phyloP scores from a whole-genome alignment of 441 rosid species.

The Lagerstroemia fauriei region DNA sequence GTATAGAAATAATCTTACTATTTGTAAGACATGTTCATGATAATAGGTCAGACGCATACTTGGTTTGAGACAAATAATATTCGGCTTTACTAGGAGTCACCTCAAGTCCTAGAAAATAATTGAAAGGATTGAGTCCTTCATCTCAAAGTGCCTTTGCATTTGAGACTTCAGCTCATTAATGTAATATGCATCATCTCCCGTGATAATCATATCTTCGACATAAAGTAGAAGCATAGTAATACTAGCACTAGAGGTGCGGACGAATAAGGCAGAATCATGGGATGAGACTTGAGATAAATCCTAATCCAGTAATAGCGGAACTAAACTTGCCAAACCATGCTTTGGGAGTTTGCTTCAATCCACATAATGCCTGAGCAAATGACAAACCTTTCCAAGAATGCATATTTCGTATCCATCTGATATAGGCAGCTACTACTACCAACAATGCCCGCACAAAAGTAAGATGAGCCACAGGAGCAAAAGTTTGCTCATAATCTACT shows the following conservation, averaged over 20 bases:
- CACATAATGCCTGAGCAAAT: not conserved
- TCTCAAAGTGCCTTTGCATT: too few species aligned
- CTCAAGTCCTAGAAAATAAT: too few species aligned
- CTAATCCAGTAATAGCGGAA: not conserved
- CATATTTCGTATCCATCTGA: slow-evolving; percentile 4
- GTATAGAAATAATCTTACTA: too few species aligned
- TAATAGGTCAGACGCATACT: too few species aligned
- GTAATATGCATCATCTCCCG: not conserved
- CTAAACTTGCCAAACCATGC: not conserved
- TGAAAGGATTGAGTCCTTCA: too few species aligned
- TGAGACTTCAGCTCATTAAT: not conserved
- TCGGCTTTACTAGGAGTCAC: too few species aligned
- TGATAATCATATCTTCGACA: not conserved
- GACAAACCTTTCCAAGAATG: not conserved
- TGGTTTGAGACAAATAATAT: too few species aligned
- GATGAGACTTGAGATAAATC: not conserved
- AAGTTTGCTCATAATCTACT: slow-evolving; percentile 6
- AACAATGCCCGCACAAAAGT: not conserved
- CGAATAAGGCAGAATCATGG: not conserved
- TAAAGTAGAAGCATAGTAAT: not conserved
- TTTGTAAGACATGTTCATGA: too few species aligned
- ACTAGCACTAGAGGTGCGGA: not conserved
- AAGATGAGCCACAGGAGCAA: not conserved
- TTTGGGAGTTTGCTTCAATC: not conserved
- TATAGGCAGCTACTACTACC: not conserved